Evolutionary conservation across 73 alveolate genomes (phyloP).

Genomic region (Paramecium octaurelia): DNA sequence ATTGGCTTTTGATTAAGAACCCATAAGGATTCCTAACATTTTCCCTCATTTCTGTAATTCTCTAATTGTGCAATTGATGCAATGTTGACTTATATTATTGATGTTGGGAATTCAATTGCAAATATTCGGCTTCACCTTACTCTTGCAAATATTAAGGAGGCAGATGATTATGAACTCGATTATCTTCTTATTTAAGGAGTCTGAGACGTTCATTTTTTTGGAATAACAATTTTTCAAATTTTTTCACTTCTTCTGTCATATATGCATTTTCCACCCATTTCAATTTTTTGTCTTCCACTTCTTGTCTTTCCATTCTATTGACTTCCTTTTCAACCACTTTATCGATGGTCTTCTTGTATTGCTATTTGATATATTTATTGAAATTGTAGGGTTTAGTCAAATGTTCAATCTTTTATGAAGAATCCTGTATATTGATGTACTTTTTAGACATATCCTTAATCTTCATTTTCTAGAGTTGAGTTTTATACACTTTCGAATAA

Average conservation of each 20-base stretch:
- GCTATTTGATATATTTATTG: neutral
- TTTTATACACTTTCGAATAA: neutral
- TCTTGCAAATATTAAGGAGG: neutral
- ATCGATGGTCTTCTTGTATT: neutral
- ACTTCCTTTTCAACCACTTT: neutral
- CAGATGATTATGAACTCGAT: neutral
- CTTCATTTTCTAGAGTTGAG: neutral
- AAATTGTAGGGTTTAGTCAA: neutral
- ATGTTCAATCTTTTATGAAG: neutral
- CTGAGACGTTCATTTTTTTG: neutral
- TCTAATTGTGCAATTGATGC: neutral
- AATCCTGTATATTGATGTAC: neutral
- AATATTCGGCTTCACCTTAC: neutral
- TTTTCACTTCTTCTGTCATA: neutral
- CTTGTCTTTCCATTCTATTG: neutral
- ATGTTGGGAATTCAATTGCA: neutral
- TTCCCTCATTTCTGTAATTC: neutral
- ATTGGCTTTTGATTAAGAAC: neutral
- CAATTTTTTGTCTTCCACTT: neutral
- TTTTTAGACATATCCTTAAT: neutral
- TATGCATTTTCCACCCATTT: neutral
- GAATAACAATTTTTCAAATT: neutral
- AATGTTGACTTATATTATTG: neutral
- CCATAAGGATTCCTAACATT: neutral
- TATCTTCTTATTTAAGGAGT: neutral